Conservation (phyloP, 495 filamentous ascomycete genomes). For the Penicillium riverlandense region DNA sequence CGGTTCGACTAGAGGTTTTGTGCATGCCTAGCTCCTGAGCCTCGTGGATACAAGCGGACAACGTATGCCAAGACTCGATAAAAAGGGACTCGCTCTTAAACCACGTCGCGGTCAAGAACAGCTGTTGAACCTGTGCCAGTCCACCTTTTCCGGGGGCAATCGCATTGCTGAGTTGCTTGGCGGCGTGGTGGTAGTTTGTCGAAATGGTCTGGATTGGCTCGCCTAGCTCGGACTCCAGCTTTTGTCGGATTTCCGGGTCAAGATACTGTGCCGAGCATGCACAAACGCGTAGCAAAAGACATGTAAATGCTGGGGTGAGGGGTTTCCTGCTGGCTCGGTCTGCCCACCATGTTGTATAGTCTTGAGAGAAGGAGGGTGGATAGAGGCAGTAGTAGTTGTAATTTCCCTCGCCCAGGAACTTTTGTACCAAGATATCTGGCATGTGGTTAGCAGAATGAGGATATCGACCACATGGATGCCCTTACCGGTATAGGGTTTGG, state of each 20-base stretch:
- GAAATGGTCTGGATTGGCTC: constrained; percentile 29
- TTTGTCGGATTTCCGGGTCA: constrained; percentile 23
- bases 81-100: constrained; percentile 47
- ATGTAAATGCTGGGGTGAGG: constrained; percentile 39
- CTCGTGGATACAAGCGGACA: constrained; percentile 38
- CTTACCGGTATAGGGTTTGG: constrained; percentile 26
- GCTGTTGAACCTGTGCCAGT: constrained; percentile 42
- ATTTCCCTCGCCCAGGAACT: constrained; percentile 41
- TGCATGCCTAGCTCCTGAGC: constrained; percentile 48
- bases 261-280: constrained; percentile 44
- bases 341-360: constrained; percentile 45
- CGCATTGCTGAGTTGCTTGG: constrained; percentile 35
- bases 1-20: constrained; percentile 24
- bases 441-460: constrained; percentile 1
- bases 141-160: constrained; percentile 41
- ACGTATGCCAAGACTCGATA: constrained; percentile 44
- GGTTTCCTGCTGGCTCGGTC: constrained; percentile 16
- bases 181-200: constrained; percentile 32
- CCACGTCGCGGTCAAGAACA: constrained; percentile 45
- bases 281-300: constrained; percentile 44
- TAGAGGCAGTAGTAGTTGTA: constrained; percentile 45
- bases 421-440: constrained; percentile 42
- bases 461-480: not conserved
- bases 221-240: constrained; percentile 40
- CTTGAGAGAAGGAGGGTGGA: constrained; percentile 36